Percentiles rank a stretch among this genome's conserved stretches.
Conservation (phyloP, 805 yeast genomes). For the Cyberlindnera euphorbiiphila region DNA sequence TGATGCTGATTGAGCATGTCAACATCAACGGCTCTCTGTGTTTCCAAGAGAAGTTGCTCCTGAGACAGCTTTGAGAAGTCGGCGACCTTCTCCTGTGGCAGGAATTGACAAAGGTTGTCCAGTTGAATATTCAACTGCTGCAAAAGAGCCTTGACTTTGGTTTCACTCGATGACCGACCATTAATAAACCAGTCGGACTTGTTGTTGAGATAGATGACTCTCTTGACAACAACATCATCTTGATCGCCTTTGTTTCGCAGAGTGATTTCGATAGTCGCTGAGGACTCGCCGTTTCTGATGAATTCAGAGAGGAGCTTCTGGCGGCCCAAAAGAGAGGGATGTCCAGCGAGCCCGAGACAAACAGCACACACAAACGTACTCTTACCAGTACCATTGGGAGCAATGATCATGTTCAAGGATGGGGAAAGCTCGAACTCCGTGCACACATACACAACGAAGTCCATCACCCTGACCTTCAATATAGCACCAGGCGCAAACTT, state of each 20-base stretch:
- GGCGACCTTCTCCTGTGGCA: conserved; percentile 94
- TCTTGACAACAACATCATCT: conserved; percentile 39
- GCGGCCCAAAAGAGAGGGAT: conserved; percentile 67
- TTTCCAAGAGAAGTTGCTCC: conserved; percentile 67
- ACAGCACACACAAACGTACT: conserved; percentile 91
- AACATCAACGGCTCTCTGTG: conserved; percentile 76
- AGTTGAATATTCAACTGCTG: conserved; percentile 67
- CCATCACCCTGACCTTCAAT: conserved; percentile 50
- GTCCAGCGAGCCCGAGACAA: conserved; percentile 84
- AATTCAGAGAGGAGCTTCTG: conserved; percentile 58
- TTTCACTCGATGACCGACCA: conserved; percentile 37
- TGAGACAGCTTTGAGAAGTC: conserved; percentile 82
- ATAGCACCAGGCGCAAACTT: conserved; percentile 44
- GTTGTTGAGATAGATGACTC: conserved; percentile 32
- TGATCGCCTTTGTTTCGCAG: conserved; percentile 33
- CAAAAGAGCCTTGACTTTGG: conserved; percentile 42
- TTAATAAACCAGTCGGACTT: conserved; percentile 55
- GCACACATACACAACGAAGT: conserved; percentile 66
- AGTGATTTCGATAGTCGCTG: conserved; percentile 33
- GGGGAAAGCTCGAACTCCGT: conserved; percentile 80
- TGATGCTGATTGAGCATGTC: conserved; percentile 55
- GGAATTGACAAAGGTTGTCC: conserved; percentile 87
- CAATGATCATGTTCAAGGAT: conserved; percentile 83
- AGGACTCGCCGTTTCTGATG: conserved; percentile 60
- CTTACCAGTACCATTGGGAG: conserved; percentile 96